A percentile compares a stretch with the other conserved stretches of the same genome.
These are phyloP conservation scores for Aphanomyces euteiches DNA, from an alignment of 352 stramenopile genomes.

Conservation along the genomic window DNA sequence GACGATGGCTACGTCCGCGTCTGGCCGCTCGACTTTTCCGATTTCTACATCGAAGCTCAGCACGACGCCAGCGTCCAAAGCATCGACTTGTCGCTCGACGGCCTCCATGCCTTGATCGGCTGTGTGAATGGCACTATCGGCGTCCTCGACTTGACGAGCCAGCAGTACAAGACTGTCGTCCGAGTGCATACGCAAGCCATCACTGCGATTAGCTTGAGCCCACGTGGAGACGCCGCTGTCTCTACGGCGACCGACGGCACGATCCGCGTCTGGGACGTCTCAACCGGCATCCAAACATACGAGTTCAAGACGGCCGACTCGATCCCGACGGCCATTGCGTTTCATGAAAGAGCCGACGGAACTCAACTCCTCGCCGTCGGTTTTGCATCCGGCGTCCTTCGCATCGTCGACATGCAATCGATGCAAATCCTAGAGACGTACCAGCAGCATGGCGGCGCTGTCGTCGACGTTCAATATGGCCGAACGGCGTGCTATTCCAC, in stretches of 20 bases:
- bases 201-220: slow-evolving; percentile 39
- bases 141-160: slow-evolving; percentile 75
- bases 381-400: slow-evolving; percentile 75
- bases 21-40: slow-evolving; percentile 89
- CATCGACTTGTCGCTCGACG: slow-evolving; percentile 71
- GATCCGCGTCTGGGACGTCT: slow-evolving; percentile 77
- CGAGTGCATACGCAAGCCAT: slow-evolving; percentile 65
- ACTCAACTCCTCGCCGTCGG: slow-evolving; percentile 50
- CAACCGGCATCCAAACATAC: slow-evolving; percentile 61
- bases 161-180: slow-evolving; percentile 77
- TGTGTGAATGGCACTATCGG: slow-evolving; percentile 74
- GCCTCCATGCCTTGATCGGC: slow-evolving; percentile 72
- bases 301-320: slow-evolving; percentile 81
- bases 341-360: slow-evolving; percentile 36
- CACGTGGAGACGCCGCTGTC: slow-evolving; percentile 43
- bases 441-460: slow-evolving; percentile 76
- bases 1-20: slow-evolving; percentile 85
- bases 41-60: slow-evolving; percentile 89
- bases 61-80: slow-evolving; percentile 67
- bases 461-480: slow-evolving; percentile 56
- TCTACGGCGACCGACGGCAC: slow-evolving; percentile 72
- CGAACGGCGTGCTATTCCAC: slow-evolving; percentile 47
- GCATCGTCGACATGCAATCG: slow-evolving; percentile 73
- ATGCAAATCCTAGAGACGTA: slow-evolving; percentile 61
- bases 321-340: slow-evolving; percentile 52